Conservation (phyloP, 176 grass and related monocot species). For the Raddia guianensis region DNA sequence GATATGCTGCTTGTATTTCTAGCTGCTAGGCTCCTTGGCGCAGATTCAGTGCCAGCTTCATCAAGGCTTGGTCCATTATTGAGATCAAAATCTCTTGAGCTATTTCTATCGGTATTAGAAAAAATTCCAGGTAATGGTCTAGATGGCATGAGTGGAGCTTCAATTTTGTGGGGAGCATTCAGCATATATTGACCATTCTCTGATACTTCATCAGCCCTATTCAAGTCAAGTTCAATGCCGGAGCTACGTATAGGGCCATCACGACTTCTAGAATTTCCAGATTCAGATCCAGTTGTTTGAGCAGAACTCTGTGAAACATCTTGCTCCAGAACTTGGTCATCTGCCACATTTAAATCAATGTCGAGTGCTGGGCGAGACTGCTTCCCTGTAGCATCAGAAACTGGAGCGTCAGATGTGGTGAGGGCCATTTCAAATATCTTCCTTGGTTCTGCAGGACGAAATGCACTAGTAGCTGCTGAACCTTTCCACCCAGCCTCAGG, state of each 20-base stretch:
- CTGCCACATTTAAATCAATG: conserved; percentile 79
- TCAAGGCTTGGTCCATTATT: conserved; percentile 72
- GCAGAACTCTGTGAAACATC: conserved; percentile 55
- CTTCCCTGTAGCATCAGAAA: conserved; percentile 51
- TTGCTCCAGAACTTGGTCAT: conserved; percentile 75
- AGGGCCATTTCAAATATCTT: conserved; percentile 55
- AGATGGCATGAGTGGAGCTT: conserved; percentile 52
- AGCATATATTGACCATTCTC: conserved; percentile 56
- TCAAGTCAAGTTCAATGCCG: conserved; percentile 76
- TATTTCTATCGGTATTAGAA: conserved; percentile 46
- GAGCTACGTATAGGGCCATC: conserved; percentile 43
- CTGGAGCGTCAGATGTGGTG: conserved; percentile 21
- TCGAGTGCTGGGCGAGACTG: conserved; percentile 55
- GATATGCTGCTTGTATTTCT: conserved; percentile 60
- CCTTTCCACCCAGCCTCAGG: conserved; percentile 82
- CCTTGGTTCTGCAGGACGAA: conserved; percentile 83
- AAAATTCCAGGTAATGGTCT: conserved; percentile 48
- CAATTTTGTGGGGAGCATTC: conserved; percentile 47
- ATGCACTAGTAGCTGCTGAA: conserved; percentile 86
- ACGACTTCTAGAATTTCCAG: conserved; percentile 54
- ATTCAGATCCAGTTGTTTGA: conserved; percentile 56
- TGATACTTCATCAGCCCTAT: conserved; percentile 60
- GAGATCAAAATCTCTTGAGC: conserved; percentile 68
- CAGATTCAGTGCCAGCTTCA: conserved; percentile 55
- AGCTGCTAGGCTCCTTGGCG: conserved; percentile 46